Conservation (phyloP, 169 alveolate species). For the Plasmodium fragile region DNA sequence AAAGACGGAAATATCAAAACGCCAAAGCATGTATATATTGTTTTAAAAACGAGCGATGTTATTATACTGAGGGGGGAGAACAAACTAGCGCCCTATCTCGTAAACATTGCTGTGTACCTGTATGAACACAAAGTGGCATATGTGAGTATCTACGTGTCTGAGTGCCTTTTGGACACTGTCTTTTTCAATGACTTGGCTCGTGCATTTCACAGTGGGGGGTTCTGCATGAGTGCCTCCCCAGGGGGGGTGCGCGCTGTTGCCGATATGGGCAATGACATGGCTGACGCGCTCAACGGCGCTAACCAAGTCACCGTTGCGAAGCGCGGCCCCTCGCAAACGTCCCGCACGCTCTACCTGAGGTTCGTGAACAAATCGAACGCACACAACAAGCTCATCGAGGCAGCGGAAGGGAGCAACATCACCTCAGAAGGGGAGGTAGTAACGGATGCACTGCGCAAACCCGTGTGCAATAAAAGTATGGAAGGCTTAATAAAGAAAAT, state of each 20-base stretch:
- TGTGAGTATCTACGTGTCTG: constrained; percentile 34
- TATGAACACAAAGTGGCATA: constrained; percentile 21
- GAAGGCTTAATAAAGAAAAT: constrained; percentile 14
- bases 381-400: constrained; percentile 15
- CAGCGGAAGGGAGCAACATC: constrained; percentile 8
- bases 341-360: constrained; percentile 9
- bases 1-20: neutral
- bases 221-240: neutral
- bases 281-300: neutral
- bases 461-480: constrained; percentile 22
- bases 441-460: neutral
- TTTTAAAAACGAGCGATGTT: constrained; percentile 37
- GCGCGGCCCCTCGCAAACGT: neutral
- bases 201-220: neutral
- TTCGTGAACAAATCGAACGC: constrained; percentile 22
- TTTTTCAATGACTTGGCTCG: constrained; percentile 9
- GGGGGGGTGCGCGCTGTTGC: neutral
- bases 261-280: neutral
- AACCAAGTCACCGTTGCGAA: neutral
- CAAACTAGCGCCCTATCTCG: constrained; percentile 16
- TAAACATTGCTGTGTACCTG: constrained; percentile 18
- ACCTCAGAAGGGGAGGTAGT: constrained; percentile 26
- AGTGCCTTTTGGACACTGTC: constrained; percentile 3
- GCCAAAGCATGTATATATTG: constrained; percentile 59
- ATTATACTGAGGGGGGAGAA: constrained; percentile 4